Percentiles rank a stretch among this genome's conserved stretches.
These are phyloP conservation scores for Saksenaea vasiformis DNA, from an alignment of 371 early-diverging fungal genomes.

Conservation along the genomic window DNA sequence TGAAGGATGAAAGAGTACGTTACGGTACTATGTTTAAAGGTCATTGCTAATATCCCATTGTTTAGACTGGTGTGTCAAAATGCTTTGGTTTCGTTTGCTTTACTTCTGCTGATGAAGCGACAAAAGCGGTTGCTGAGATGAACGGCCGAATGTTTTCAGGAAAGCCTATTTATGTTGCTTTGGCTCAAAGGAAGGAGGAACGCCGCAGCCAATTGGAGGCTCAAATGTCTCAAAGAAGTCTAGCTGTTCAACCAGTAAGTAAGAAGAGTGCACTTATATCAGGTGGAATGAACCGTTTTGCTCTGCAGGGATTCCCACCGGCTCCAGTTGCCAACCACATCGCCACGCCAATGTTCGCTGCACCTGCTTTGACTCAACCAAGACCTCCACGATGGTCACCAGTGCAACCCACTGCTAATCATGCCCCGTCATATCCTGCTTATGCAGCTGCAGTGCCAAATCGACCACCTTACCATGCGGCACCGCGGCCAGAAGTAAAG, in stretches of 20 bases:
- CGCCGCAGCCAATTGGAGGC: slow-evolving; percentile 88
- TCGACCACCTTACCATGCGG: background rate
- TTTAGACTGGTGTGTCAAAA: slow-evolving; percentile 58
- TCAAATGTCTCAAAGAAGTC: slow-evolving; percentile 76
- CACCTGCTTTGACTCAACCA: slow-evolving; percentile 14
- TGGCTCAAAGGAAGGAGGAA: slow-evolving; percentile 96
- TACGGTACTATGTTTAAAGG: background rate
- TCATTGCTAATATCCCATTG: background rate
- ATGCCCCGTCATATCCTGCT: background rate
- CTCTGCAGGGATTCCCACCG: slow-evolving; percentile 15
- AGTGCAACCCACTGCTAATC: slow-evolving; percentile 1
- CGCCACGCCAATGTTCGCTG: slow-evolving; percentile 2
- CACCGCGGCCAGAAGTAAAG: slow-evolving; percentile 1
- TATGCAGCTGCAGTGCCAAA: background rate
- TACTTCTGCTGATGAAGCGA: slow-evolving; percentile 84
- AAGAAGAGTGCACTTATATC: slow-evolving; percentile 14
- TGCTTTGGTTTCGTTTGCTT: slow-evolving; percentile 94
- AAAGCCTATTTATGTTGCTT: slow-evolving; percentile 96
- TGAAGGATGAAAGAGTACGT: slow-evolving; percentile 83
- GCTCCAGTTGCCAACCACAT: slow-evolving; percentile 12
- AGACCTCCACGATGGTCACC: slow-evolving; percentile 7
- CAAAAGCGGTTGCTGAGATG: slow-evolving; percentile 86
- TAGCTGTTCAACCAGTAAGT: slow-evolving; percentile 17
- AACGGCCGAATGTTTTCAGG: slow-evolving; percentile 79
- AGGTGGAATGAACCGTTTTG: slow-evolving; percentile 7